These are phyloP conservation scores for Neurospora sp. DNA, from an alignment of 495 filamentous ascomycete species.

Conservation along the genomic window DNA sequence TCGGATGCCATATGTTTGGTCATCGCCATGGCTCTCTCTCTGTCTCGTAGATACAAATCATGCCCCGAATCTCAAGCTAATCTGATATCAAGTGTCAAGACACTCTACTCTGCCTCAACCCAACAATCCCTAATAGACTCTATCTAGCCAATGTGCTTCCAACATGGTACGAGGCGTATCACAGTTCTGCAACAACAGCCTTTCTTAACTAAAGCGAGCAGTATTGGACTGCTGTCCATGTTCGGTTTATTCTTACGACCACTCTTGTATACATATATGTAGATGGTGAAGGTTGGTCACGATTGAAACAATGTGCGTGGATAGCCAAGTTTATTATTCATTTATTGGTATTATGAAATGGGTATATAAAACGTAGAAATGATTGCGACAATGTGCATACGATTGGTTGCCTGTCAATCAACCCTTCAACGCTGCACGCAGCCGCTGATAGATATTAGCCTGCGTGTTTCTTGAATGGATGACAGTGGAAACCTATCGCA, in stretches of 20 bases:
- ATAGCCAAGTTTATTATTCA: background rate
- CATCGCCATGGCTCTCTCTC: too few relatives aligned
- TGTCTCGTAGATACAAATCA: too few relatives aligned
- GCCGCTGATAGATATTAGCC: background rate
- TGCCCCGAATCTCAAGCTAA: too few relatives aligned
- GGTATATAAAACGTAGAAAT: background rate
- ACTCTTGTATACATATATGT: background rate
- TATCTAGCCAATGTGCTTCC: too few relatives aligned
- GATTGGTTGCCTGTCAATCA: background rate
- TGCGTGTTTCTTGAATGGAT: background rate
- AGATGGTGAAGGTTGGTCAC: background rate
- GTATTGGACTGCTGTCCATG: too few relatives aligned
- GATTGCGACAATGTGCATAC: background rate
- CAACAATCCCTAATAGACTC: too few relatives aligned
- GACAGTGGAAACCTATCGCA: background rate
- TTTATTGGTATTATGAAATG: background rate
- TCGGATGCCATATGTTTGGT: too few relatives aligned
- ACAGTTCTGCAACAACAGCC: too few relatives aligned
- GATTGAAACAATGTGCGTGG: background rate
- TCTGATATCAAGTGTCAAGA: too few relatives aligned
- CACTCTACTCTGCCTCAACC: too few relatives aligned
- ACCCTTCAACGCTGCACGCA: background rate
- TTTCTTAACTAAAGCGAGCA: too few relatives aligned
- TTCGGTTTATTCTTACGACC: background rate
- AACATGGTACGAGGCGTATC: too few relatives aligned